Percentiles rank a stretch among this genome's conserved stretches.
Conservation (phyloP, 2,329 filamentous ascomycete genomes). For the Ophioceras dolichostomum region DNA sequence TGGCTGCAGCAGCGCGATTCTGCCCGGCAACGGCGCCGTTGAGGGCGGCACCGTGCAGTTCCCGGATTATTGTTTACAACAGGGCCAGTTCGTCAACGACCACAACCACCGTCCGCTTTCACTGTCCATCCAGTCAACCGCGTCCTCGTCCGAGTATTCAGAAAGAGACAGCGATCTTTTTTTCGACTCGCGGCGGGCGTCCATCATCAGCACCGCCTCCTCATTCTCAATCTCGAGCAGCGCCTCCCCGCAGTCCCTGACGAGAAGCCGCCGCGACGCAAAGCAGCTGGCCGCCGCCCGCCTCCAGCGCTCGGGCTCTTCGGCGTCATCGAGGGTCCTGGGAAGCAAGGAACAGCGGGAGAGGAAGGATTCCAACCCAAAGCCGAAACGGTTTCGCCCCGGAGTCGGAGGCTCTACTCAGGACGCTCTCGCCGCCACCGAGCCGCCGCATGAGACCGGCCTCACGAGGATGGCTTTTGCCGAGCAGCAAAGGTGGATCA, state of each 20-base stretch:
- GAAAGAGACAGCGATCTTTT: constrained; percentile 11
- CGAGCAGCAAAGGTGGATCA: constrained; percentile 57
- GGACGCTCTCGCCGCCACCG: constrained; percentile 30
- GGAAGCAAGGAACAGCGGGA: constrained; percentile 13
- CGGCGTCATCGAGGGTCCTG: constrained; percentile 20
- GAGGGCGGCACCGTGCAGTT: constrained; percentile 18
- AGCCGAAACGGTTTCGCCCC: constrained; percentile 20
- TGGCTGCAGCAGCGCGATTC: neutral
- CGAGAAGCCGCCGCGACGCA: constrained; percentile 30
- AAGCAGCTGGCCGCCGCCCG: constrained; percentile 37
- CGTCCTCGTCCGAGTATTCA: constrained; percentile 13
- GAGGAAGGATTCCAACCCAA: constrained; percentile 7
- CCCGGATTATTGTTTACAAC: constrained; percentile 30
- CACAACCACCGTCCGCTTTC: constrained; percentile 10
- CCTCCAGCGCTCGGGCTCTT: constrained; percentile 29
- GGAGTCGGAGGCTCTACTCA: constrained; percentile 20
- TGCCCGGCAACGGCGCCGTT: constrained; percentile 22
- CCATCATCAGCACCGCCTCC: constrained; percentile 15
- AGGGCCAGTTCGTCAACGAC: constrained; percentile 2
- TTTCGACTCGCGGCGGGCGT: constrained; percentile 17
- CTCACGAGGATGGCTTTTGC: constrained; percentile 49
- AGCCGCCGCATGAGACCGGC: constrained; percentile 35
- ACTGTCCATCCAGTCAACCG: constrained; percentile 14
- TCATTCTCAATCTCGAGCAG: constrained; percentile 7
- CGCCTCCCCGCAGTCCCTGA: constrained; percentile 10